Percentiles rank a stretch among this genome's conserved stretches.
Evolutionary conservation across 2,329 filamentous ascomycete species (phyloP).

Genomic region (Corynespora cassiicola): DNA sequence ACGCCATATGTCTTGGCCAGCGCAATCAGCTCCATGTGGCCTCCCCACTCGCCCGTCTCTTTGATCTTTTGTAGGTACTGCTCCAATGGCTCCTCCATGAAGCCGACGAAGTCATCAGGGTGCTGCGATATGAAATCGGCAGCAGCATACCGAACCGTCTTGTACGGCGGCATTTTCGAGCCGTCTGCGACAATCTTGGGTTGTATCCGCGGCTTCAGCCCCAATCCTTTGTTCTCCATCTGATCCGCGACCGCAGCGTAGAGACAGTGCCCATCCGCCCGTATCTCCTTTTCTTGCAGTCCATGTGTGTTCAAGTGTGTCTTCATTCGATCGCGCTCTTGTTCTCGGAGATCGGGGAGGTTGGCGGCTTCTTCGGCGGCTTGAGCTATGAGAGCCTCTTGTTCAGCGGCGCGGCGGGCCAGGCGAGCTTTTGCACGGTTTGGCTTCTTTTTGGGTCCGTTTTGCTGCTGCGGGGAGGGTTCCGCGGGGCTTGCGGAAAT

Average conservation of each 20-base stretch:
- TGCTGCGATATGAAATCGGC: slow-evolving; percentile 79
- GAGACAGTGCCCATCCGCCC: slow-evolving; percentile 91
- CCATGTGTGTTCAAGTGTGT: slow-evolving; percentile 67
- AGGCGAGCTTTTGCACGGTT: slow-evolving; percentile 92
- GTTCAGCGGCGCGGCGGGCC: slow-evolving; percentile 85
- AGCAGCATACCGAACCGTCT: slow-evolving; percentile 71
- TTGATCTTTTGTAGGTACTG: slow-evolving; percentile 77
- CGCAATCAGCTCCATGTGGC: slow-evolving; percentile 87
- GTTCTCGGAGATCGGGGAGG: slow-evolving; percentile 46
- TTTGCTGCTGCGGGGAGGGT: slow-evolving; percentile 8
- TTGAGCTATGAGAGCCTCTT: slow-evolving; percentile 70
- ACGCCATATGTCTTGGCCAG: slow-evolving; percentile 81
- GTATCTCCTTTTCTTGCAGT: slow-evolving; percentile 78
- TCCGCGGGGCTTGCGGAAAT: slow-evolving; percentile 11
- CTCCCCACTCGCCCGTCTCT: slow-evolving; percentile 94
- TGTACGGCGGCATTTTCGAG: slow-evolving; percentile 58
- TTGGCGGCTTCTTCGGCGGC: slow-evolving; percentile 75
- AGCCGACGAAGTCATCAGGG: slow-evolving; percentile 81
- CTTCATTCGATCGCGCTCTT: slow-evolving; percentile 66
- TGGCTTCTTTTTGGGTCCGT: slow-evolving; percentile 67
- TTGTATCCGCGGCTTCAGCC: slow-evolving; percentile 41
- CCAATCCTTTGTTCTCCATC: slow-evolving; percentile 58
- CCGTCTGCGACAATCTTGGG: slow-evolving; percentile 27
- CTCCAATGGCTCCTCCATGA: slow-evolving; percentile 81
- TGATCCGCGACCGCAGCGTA: slow-evolving; percentile 93